Conservation (phyloP, 352 stramenopile genomes). For the Globisporangium apiculatum region DNA sequence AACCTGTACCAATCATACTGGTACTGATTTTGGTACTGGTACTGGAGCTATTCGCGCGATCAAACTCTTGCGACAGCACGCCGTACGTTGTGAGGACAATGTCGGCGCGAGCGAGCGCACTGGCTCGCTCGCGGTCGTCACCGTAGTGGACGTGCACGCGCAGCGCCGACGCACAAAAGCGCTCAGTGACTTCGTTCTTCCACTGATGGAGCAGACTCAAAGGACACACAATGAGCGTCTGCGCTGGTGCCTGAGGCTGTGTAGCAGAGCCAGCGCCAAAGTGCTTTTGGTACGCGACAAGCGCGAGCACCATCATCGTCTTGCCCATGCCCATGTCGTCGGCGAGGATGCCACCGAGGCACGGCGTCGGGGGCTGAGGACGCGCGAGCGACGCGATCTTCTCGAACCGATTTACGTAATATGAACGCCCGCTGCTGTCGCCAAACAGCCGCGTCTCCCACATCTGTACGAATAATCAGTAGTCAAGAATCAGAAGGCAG, state of each 20-base stretch:
- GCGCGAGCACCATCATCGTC: conserved; percentile 76
- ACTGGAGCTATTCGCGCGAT: conserved; percentile 16
- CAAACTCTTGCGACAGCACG: conserved; percentile 64
- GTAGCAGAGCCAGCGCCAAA: conserved; percentile 9
- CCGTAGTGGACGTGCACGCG: conserved; percentile 69
- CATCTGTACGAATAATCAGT: conserved; percentile 23
- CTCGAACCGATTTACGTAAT: conserved; percentile 82
- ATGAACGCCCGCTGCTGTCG: conserved; percentile 23
- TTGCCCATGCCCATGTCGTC: conserved; percentile 92
- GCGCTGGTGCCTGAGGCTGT: neutral
- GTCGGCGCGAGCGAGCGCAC: conserved; percentile 20
- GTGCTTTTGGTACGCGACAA: conserved; percentile 55
- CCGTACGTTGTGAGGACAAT: conserved; percentile 84
- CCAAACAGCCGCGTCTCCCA: conserved; percentile 62
- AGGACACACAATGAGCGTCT: conserved; percentile 83
- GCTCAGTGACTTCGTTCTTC: conserved; percentile 76
- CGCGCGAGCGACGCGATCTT: conserved; percentile 59
- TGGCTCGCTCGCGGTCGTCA: conserved; percentile 31
- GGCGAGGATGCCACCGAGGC: conserved; percentile 78
- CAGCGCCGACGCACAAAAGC: conserved; percentile 45
- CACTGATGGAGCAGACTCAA: conserved; percentile 86
- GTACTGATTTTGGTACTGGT: too few relatives aligned
- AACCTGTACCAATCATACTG: too few relatives aligned
- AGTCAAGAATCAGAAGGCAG: too few relatives aligned
- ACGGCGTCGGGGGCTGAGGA: conserved; percentile 46